A percentile compares a stretch with the other conserved stretches of the same genome.
These are phyloP conservation scores for Helminthosporium solani DNA, from an alignment of 2,329 filamentous ascomycete genomes.

Conservation along the genomic window DNA sequence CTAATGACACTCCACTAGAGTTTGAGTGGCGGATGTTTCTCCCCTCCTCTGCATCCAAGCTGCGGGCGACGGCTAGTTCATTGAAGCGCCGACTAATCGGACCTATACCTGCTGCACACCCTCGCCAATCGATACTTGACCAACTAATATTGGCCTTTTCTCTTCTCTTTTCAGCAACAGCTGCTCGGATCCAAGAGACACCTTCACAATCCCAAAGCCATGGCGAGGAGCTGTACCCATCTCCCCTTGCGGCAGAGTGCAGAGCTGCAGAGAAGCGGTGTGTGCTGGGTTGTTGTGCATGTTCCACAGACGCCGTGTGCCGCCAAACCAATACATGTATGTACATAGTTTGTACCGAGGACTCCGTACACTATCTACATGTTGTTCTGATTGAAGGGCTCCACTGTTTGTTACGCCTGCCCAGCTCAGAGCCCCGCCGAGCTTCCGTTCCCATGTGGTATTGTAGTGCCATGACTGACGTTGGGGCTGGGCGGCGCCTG, in stretches of 20 bases:
- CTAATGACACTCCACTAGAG: not conserved
- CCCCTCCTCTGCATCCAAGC: constrained; percentile 1
- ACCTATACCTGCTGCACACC: constrained; percentile 11
- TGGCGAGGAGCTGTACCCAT: constrained; percentile 19
- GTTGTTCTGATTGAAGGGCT: too few species aligned
- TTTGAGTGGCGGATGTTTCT: not conserved
- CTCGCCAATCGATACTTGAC: constrained; percentile 24
- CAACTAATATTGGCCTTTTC: constrained; percentile 19
- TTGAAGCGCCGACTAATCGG: constrained; percentile 9
- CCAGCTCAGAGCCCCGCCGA: too few species aligned
- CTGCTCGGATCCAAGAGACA: not conserved
- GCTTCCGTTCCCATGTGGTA: too few species aligned
- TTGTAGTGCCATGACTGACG: too few species aligned
- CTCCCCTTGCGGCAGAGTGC: constrained; percentile 21
- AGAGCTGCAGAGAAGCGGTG: constrained; percentile 34
- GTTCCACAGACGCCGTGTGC: constrained; percentile 31
- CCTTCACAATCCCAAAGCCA: constrained; percentile 18
- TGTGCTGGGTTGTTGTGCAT: constrained; percentile 20
- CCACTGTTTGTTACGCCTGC: too few species aligned
- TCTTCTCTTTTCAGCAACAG: not conserved
- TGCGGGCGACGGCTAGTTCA: constrained; percentile 11
- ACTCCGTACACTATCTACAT: constrained; percentile 13
- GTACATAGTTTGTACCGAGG: not conserved
- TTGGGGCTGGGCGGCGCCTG: too few species aligned
- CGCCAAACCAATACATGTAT: constrained; percentile 34